These are phyloP conservation scores for Botrytis porri DNA, from an alignment of 2,329 filamentous ascomycete species.

Conservation along the genomic window DNA sequence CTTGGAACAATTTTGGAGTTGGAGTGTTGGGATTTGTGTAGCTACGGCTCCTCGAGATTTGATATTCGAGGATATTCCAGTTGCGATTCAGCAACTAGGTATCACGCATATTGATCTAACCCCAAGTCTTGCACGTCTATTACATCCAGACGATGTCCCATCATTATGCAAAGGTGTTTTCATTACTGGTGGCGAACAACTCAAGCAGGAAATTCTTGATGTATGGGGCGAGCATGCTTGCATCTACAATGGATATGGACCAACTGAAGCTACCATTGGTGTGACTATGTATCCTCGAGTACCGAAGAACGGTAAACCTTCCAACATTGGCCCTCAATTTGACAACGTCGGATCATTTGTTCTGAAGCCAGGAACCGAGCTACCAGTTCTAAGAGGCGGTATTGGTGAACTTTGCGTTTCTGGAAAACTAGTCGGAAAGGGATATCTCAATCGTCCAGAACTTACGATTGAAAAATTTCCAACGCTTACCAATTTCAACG, in stretches of 20 bases:
- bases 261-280: slow-evolving; percentile 89
- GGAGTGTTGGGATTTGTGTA: slow-evolving; percentile 84
- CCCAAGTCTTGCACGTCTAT: slow-evolving; percentile 75
- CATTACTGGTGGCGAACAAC: slow-evolving; percentile 85
- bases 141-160: slow-evolving; percentile 78
- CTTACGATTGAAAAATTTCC: slow-evolving; percentile 77
- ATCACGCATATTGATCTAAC: slow-evolving; percentile 94
- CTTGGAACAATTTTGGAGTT: slow-evolving; percentile 92
- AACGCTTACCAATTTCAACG: slow-evolving; percentile 51
- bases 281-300: slow-evolving; percentile 87
- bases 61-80: slow-evolving; percentile 77
- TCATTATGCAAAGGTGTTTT: slow-evolving; percentile 79
- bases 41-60: slow-evolving; percentile 79
- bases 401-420: slow-evolving; percentile 88
- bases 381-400: slow-evolving; percentile 71
- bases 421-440: slow-evolving; percentile 82
- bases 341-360: slow-evolving; percentile 85
- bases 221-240: slow-evolving; percentile 75
- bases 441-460: slow-evolving; percentile 78
- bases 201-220: slow-evolving; percentile 87
- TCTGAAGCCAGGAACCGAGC: slow-evolving; percentile 64
- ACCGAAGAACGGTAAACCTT: slow-evolving; percentile 71
- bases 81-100: slow-evolving; percentile 64
- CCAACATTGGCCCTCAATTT: slow-evolving; percentile 86
- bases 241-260: slow-evolving; percentile 91